phyloP scores from a whole-genome alignment of 768 basidiomycete species.

The Naganishia vishniacii region DNA sequence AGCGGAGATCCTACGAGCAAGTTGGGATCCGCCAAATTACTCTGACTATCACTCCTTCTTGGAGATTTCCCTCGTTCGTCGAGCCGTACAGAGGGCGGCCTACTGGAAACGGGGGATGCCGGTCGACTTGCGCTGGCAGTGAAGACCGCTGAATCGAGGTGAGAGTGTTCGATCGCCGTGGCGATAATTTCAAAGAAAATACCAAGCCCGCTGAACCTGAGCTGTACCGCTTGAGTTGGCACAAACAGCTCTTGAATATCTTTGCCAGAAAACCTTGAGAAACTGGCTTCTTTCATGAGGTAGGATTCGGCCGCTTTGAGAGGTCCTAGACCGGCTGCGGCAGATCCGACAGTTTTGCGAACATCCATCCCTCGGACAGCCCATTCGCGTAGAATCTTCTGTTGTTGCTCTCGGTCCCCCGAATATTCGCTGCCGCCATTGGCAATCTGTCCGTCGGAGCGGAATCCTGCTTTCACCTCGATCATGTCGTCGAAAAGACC shows the following conservation, averaged over 20 bases:
- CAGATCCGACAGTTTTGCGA: conserved; percentile 31
- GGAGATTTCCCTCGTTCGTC: conserved; percentile 3
- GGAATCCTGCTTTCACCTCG: conserved; percentile 13
- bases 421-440: background rate
- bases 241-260: conserved; percentile 39
- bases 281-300: conserved; percentile 40
- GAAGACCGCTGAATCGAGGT: conserved; percentile 43
- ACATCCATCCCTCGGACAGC: conserved; percentile 33
- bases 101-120: conserved; percentile 28
- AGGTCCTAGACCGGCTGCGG: conserved; percentile 37
- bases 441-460: background rate
- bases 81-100: conserved; percentile 33
- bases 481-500: conserved; percentile 32
- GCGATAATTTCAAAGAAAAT: conserved; percentile 47
- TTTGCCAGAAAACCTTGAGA: conserved; percentile 34
- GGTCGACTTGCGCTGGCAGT: conserved; percentile 31
- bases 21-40: conserved; percentile 9
- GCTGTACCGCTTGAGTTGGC: conserved; percentile 34
- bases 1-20: conserved; percentile 5
- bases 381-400: conserved; percentile 33
- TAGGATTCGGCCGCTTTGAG: conserved; percentile 40
- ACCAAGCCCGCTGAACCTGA: conserved; percentile 36
- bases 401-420: conserved; percentile 5
- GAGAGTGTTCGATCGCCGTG: conserved; percentile 37
- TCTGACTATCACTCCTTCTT: conserved; percentile 4